Evolutionary conservation across 345 rosid species (phyloP), one percentile per base, ranked within the genome.

Genomic region (Fremontodendron californicum): DNA sequence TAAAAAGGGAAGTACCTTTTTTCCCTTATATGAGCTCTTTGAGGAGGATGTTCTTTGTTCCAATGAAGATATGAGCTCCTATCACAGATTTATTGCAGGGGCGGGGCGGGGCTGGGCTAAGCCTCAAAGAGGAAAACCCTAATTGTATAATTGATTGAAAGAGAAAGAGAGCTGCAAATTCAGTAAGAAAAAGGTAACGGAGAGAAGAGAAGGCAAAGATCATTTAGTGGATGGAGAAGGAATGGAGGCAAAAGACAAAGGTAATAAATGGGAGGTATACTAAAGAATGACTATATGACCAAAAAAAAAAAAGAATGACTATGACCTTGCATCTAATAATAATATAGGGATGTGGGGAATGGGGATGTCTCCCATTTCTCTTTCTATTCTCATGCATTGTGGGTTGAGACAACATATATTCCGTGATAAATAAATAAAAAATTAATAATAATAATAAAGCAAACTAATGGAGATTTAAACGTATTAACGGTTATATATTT

Each of bases 291-390:
- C n/a, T n/a, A n/a, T n/a, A n/a, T n/a, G n/a, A n/a, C n/a, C n/a
- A n/a, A n/a, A n/a, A n/a, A n/a, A n/a, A n/a, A n/a, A n/a, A n/a
- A n/a, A n/a, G n/a, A n/a, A n/a, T n/a, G n/a, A 89, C 83, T 85
- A 84, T 84, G 91, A 88, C 89, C 82, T 85, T 87, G 82, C 91
- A 82, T 91, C 93, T 89, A 87, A 85, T 89, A 88, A 90, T 89
- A 89, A 89, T 82, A 83, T 85, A 78, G 25, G 45, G 77, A 65
- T 83, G 87, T n/a, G n/a, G n/a, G n/a, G n/a, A n/a, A n/a, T 87
- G 87, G 87, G 84, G 85, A 84, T 87, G 89, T 89, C 88, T 89
- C 87, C 85, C 83, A 77, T 82, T 57, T 84, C 68, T 79, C 84
- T 79, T 45, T 66, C 70, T 78, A n/a, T 77, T 81, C 85, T 81